Base-by-base conservation (phyloP, 129 eudicot species). In the Flaveria trinervia region DNA sequence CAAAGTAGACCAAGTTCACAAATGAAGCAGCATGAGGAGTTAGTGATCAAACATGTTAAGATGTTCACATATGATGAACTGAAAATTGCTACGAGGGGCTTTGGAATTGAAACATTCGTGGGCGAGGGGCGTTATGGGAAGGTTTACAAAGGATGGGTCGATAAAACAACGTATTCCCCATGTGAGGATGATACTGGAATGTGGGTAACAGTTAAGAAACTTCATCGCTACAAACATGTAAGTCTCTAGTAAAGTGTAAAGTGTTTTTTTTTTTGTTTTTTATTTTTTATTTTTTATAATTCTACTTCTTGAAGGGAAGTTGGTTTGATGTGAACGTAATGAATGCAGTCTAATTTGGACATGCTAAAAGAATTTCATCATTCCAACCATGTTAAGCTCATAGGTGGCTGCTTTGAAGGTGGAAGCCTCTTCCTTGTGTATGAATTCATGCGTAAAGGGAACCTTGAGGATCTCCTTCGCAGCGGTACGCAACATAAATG, bases 121-220 rank as follows among this genome's bases (percentile, higher is more conserved):
- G 87, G 87, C 5, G 83, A 65, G 23, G 90, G 88, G 10, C 83
- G 89, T 2, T 89, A 83, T 68, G 92, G 87, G 22, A 74, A 51
- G 28, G 87, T 87, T 33, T 85, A 79, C 80, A 85, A 83, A 61
- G 92, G 90, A 0, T 85, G 89, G 86, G 25, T 89, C 3, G 90
- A 89, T 52, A 69, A 64, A 25, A 85, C 48, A 11, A 87, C 96
- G 6, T 76, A 66, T 36, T 83, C 82, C 12, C 88, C 92, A 0
- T 79, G 83, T 1, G 66, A 64, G 60, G 68, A 66, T 43, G 82
- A 80, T 0, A 70, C 71, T 11, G 85, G 87, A 11, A 69, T 84
- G 3, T 83, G 86, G 11, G 79, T 87, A 41, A 90, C 85, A 5
- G 86, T 85, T 28, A 87, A 87, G 81, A 81, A 39, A n/a, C 77